phyloP scores from a whole-genome alignment of 805 yeast species.

The Candida nemodendra region DNA sequence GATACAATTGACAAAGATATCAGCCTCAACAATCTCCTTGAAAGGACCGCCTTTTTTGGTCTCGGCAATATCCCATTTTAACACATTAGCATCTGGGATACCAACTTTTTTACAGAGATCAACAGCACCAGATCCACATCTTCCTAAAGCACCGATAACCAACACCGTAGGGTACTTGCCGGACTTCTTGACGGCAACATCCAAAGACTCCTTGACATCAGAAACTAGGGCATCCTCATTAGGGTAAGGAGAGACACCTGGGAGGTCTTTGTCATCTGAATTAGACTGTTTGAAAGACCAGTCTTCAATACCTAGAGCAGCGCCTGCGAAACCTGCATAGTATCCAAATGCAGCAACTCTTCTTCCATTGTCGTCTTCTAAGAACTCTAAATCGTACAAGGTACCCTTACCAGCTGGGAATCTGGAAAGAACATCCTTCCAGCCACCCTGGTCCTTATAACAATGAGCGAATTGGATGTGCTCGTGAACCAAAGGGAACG shows the following conservation, averaged over 20 bases:
- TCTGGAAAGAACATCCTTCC: conserved; percentile 87
- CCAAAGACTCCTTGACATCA: conserved; percentile 64
- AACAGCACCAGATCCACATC: conserved; percentile 98
- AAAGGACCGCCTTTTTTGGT: conserved; percentile 98
- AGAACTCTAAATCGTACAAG: conserved; percentile 89
- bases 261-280: conserved; percentile 63
- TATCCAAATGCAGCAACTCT: conserved; percentile 99
- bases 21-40: conserved; percentile 82
- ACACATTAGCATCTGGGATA: conserved; percentile 76
- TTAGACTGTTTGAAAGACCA: conserved; percentile 91
- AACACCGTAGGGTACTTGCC: conserved; percentile 74
- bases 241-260: conserved; percentile 78
- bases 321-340: conserved; percentile 99
- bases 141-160: conserved; percentile 95
- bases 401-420: conserved; percentile 91
- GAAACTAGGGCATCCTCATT: conserved; percentile 72
- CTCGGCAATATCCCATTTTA: conserved; percentile 96
- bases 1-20: conserved; percentile 93
- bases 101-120: conserved; percentile 82
- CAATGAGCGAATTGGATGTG: conserved; percentile 99
- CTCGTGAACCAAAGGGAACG: conserved; percentile 91
- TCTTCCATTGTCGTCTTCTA: conserved; percentile 92
- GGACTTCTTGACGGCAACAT: conserved; percentile 54
- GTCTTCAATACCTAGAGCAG: conserved; percentile 91
- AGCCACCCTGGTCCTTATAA: conserved; percentile 95